Conservation (phyloP, 78 protist genomes). For the Cavenderia fasciculata region DNA sequence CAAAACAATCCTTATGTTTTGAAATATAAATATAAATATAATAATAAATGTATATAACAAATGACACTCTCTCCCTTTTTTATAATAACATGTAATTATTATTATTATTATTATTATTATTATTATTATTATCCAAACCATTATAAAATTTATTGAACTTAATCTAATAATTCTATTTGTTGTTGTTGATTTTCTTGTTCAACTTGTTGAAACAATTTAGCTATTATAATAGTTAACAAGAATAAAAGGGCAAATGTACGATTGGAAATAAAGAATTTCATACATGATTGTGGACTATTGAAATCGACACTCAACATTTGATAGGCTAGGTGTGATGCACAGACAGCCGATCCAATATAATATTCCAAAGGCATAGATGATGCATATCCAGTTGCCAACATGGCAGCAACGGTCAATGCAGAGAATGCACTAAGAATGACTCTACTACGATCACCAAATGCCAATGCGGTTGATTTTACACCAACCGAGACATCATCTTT, state of each 20-base stretch:
- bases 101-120: no score
- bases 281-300: constrained; percentile 37
- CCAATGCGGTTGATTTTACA: constrained; percentile 92
- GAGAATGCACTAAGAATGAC: constrained; percentile 55
- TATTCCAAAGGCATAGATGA: constrained; percentile 43
- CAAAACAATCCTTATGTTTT: no score
- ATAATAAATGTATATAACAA: no score
- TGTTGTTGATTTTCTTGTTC: background rate
- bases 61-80: no score
- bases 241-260: constrained; percentile 21
- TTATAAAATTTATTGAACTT: background rate
- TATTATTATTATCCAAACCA: no score
- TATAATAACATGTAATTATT: no score
- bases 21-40: no score
- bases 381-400: constrained; percentile 20
- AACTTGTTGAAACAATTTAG: constrained; percentile 7
- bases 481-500: constrained; percentile 90
- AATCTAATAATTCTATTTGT: background rate
- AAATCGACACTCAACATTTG: constrained; percentile 81
- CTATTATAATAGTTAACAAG: constrained; percentile 26
- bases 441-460: constrained; percentile 4
- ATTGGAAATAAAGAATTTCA: constrained; percentile 53
- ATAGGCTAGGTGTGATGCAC: constrained; percentile 79
- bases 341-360: constrained; percentile 29
- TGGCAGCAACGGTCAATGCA: constrained; percentile 40